Evolutionary conservation across 371 early-diverging fungal species (phyloP).

Genomic region (Cokeromyces recurvatus): DNA sequence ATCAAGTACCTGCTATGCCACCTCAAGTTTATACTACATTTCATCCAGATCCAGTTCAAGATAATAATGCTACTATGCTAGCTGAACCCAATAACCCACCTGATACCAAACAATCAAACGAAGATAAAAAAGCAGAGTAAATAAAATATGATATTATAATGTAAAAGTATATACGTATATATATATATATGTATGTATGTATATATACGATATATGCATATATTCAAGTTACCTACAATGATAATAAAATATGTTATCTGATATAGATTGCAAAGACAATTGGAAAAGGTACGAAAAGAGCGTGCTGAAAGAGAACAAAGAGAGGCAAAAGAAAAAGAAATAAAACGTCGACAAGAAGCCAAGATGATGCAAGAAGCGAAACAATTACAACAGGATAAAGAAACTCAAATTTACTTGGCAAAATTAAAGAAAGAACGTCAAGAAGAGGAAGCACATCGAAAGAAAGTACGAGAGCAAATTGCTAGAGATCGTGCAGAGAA

Average conservation of each 20-base stretch:
- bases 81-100: too few species aligned
- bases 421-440: slow-evolving; percentile 38
- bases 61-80: too few species aligned
- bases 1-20: too few species aligned
- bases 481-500: slow-evolving; percentile 41
- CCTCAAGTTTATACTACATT: too few species aligned
- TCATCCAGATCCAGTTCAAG: too few species aligned
- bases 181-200: too few species aligned
- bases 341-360: slow-evolving; percentile 37
- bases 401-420: slow-evolving; percentile 33
- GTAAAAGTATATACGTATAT: too few species aligned
- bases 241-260: too few species aligned
- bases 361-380: slow-evolving; percentile 26
- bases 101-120: background rate
- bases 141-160: too few species aligned
- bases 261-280: slow-evolving; percentile 29
- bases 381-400: slow-evolving; percentile 19
- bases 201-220: too few species aligned
- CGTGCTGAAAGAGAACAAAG: slow-evolving; percentile 30
- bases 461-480: slow-evolving; percentile 38
- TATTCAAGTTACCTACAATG: too few species aligned
- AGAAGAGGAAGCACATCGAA: slow-evolving; percentile 36
- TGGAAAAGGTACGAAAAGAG: slow-evolving; percentile 32
- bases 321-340: slow-evolving; percentile 28
- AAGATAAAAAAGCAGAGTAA: slow-evolving; percentile 19